Conservation (phyloP, 192 early-diverging fungal species). For the Coemansia erecta region DNA sequence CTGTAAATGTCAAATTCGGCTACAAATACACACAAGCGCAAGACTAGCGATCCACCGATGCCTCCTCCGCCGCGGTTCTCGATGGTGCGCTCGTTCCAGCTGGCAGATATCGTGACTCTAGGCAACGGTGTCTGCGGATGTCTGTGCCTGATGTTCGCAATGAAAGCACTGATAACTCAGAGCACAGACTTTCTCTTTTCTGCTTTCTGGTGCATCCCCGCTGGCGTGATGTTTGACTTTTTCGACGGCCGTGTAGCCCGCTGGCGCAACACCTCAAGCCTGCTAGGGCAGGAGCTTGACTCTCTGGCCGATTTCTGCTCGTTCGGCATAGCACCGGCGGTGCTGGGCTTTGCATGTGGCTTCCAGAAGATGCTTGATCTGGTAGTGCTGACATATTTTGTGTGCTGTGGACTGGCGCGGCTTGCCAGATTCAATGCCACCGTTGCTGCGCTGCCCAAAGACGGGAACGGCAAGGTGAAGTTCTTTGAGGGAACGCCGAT, state of each 20-base stretch:
- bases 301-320: conserved; percentile 78
- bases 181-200: conserved; percentile 61
- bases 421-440: conserved; percentile 91
- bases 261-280: conserved; percentile 69
- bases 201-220: conserved; percentile 66
- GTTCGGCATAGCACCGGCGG: conserved; percentile 83
- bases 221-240: conserved; percentile 70
- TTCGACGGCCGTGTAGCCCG: conserved; percentile 80
- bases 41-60: conserved; percentile 39
- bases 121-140: conserved; percentile 81
- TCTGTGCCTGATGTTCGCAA: conserved; percentile 67
- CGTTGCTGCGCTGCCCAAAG: conserved; percentile 71
- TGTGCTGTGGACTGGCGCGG: conserved; percentile 81
- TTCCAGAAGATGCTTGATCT: conserved; percentile 81
- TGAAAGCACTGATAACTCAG: conserved; percentile 67
- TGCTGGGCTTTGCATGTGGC: conserved; percentile 78
- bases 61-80: conserved; percentile 49
- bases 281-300: conserved; percentile 88
- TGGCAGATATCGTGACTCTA: conserved; percentile 85
- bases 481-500: conserved; percentile 94
- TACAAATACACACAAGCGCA: conserved; percentile 24
- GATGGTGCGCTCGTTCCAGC: conserved; percentile 63
- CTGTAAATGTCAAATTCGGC: conserved; percentile 2
- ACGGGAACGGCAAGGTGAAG: conserved; percentile 70
- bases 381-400: conserved; percentile 77